Evolutionary conservation across 2,329 filamentous ascomycete species (phyloP), one percentile per base, ranked within the genome.

Genomic region (Ambrosiella cleistominuta): DNA sequence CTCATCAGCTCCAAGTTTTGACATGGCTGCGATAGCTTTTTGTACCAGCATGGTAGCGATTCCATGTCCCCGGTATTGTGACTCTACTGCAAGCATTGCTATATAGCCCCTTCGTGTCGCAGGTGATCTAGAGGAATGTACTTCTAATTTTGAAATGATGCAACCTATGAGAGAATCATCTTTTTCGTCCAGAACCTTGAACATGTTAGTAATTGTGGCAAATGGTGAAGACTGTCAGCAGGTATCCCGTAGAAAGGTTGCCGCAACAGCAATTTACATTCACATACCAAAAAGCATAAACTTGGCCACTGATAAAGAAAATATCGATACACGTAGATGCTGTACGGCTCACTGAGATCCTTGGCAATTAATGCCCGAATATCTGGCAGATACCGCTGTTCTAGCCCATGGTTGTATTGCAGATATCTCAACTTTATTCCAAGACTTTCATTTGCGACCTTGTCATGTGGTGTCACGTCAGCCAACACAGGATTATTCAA

Each of bases 261-360:
- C 19, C 2, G n/a, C 3, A 4, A 15, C 8, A 47, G 9, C 3
- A 17, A 15, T 13, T n/a, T 8, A 15, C 8, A 11, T 9, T n/a
- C 3, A 54, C 68, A 39, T 72, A 91, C 89, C 82, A 97, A 87
- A 71, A 88, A 97, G 71, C 93, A 98, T n/a, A 98, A 74, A 67
- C 97, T 85, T 4, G 87, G 86, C 93, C 93, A 98, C 78, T 97
- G 89, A 68, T 94, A 95, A 15, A 98, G 75, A 66, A 98, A 98
- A 70, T 98, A 98, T 38, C 93, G 83, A 70, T 97, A 98, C 60
- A 98, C 93, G 73, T 98, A 98, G 68, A 98, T 97, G 71, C 91
- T 97, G 70, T 98, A 98, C 1, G 93, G 93, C 70, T 98, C 93
- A 64, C 91, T 97, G 54, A 98, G 78, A 68, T 97, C 93, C 66